Evolutionary conservation across 805 yeast genomes (phyloP).

Genomic region (Cyberlindnera maclurae): DNA sequence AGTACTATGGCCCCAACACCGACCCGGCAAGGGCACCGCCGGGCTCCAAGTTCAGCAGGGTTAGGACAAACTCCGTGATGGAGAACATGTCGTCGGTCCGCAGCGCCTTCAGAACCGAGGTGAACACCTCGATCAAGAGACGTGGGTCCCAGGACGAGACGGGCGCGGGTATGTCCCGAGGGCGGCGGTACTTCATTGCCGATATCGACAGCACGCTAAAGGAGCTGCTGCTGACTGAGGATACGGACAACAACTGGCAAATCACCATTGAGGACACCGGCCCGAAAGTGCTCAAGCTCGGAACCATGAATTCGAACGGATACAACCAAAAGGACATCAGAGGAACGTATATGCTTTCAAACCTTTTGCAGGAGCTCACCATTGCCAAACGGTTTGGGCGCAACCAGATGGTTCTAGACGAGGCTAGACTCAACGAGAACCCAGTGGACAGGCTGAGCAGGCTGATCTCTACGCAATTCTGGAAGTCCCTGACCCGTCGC

Average conservation of each 20-base stretch:
- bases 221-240: conserved; percentile 67
- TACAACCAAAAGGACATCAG: conserved; percentile 63
- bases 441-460: conserved; percentile 76
- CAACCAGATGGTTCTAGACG: conserved; percentile 72
- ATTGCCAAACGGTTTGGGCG: conserved; percentile 79
- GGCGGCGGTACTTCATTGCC: conserved; percentile 51
- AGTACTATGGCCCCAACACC: conserved; percentile 59
- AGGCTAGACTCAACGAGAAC: conserved; percentile 75
- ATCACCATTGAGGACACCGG: conserved; percentile 83
- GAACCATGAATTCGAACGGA: conserved; percentile 83
- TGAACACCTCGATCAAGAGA: conserved; percentile 30
- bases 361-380: conserved; percentile 80
- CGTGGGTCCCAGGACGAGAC: conserved; percentile 51
- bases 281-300: conserved; percentile 71
- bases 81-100: conserved; percentile 21
- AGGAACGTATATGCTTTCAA: conserved; percentile 87
- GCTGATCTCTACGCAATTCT: conserved; percentile 67
- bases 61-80: conserved; percentile 49
- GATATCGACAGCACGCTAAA: conserved; percentile 69
- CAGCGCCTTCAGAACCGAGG: conserved; percentile 17
- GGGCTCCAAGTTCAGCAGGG: conserved; percentile 38
- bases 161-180: conserved; percentile 28
- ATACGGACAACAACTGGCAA: conserved; percentile 78
- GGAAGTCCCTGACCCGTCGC: conserved; percentile 72
- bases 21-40: conserved; percentile 42